Percentiles rank a stretch among this genome's conserved stretches.
phyloP scores from a whole-genome alignment of 805 yeast species.

The Vanderwaltozyma yarrowii region DNA sequence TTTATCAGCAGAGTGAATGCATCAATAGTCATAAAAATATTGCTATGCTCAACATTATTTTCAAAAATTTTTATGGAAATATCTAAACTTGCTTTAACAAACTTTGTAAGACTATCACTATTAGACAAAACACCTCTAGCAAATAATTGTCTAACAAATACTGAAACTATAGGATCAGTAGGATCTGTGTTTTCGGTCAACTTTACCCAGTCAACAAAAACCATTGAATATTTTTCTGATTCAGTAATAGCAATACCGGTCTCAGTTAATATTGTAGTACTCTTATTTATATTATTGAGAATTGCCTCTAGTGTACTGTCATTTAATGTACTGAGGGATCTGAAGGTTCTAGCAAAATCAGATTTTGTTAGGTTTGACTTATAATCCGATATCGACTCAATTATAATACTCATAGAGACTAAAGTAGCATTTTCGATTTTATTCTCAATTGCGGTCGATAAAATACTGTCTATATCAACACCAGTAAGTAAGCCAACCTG shows the following conservation, averaged over 20 bases:
- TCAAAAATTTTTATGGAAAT: constrained; percentile 60
- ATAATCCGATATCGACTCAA: too few relatives aligned
- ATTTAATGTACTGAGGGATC: too few relatives aligned
- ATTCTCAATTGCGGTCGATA: too few relatives aligned
- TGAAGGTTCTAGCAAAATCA: too few relatives aligned
- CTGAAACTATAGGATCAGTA: constrained; percentile 38
- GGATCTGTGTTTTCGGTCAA: constrained; percentile 55
- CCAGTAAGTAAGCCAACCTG: too few relatives aligned
- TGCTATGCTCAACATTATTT: constrained; percentile 44
- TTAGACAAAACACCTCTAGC: constrained; percentile 54
- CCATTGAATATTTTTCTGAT: constrained; percentile 54
- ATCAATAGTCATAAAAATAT: constrained; percentile 73
- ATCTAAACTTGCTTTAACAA: constrained; percentile 70
- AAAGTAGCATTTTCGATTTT: too few relatives aligned
- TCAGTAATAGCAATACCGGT: constrained; percentile 27
- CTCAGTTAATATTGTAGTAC: too few relatives aligned
- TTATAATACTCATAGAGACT: too few relatives aligned
- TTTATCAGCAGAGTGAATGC: constrained; percentile 67
- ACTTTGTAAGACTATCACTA: constrained; percentile 49
- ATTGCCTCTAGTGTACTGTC: too few relatives aligned
- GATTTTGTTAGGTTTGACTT: too few relatives aligned
- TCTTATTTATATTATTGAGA: too few relatives aligned
- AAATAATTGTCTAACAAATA: constrained; percentile 58
- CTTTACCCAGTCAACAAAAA: constrained; percentile 89
- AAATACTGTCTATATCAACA: too few relatives aligned